These are phyloP conservation scores for Neonectria ditissima DNA, from an alignment of 2,329 filamentous ascomycete species.

Conservation along the genomic window DNA sequence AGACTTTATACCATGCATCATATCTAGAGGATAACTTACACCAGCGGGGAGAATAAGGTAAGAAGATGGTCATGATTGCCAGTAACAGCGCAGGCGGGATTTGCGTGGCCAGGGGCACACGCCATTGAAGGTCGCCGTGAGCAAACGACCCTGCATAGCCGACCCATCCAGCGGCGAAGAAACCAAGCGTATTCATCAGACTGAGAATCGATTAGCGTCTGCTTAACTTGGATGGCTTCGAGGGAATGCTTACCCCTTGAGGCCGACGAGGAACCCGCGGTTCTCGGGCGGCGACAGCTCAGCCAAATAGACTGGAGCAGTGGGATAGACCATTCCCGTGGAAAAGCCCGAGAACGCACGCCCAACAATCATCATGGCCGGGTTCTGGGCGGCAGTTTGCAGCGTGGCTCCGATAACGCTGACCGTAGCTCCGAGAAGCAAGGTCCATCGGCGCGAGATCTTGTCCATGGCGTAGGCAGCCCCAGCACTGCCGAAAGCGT, in stretches of 20 bases:
- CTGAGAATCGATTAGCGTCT: neutral
- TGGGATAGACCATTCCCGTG: constrained; percentile 50
- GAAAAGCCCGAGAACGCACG: constrained; percentile 57
- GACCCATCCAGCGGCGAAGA: constrained; percentile 36
- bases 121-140: constrained; percentile 49
- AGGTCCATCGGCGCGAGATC: constrained; percentile 25
- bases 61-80: constrained; percentile 33
- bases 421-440: constrained; percentile 17
- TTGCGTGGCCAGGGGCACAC: constrained; percentile 51
- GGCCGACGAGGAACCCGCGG: constrained; percentile 56
- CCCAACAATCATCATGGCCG: constrained; percentile 56
- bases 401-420: constrained; percentile 54
- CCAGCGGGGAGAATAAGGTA: constrained; percentile 46
- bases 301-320: constrained; percentile 51
- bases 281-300: constrained; percentile 59
- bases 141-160: constrained; percentile 48
- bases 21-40: constrained; percentile 18
- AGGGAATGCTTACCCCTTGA: constrained; percentile 44
- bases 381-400: constrained; percentile 53
- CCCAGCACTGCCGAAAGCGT: constrained; percentile 23
- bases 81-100: constrained; percentile 43
- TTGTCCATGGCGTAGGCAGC: constrained; percentile 28
- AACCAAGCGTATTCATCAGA: constrained; percentile 38
- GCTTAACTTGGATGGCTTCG: rapidly evolving
- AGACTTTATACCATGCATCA: neutral